phyloP scores from a whole-genome alignment of 805 yeast species.

The Teunomyces kruisii region DNA sequence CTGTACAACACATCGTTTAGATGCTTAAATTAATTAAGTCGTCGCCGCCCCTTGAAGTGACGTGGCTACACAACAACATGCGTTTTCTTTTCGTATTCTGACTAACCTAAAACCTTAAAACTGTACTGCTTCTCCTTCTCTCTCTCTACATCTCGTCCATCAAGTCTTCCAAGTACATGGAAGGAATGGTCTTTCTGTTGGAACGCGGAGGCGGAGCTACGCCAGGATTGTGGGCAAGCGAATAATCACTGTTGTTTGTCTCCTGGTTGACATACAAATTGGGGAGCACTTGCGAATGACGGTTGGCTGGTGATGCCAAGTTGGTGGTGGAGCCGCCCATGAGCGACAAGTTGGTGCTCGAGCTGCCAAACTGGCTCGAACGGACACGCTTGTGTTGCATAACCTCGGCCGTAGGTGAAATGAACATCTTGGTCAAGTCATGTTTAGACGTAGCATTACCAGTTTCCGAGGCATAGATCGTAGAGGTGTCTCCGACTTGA shows the following conservation, averaged over 20 bases:
- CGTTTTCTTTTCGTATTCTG: background rate
- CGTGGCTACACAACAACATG: no score
- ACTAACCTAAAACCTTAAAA: background rate
- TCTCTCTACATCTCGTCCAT: constrained; percentile 30
- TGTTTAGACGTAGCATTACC: constrained; percentile 33
- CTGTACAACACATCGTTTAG: background rate
- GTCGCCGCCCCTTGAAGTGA: no score
- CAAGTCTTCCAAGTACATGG: constrained; percentile 51
- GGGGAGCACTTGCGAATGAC: constrained; percentile 34
- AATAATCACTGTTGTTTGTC: constrained; percentile 33
- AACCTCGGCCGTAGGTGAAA: constrained; percentile 80
- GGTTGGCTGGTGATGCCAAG: constrained; percentile 23
- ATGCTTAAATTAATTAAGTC: background rate
- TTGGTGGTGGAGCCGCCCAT: constrained; percentile 16
- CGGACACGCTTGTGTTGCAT: constrained; percentile 47
- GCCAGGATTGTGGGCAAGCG: constrained; percentile 9
- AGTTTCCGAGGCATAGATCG: constrained; percentile 31
- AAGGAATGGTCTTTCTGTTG: constrained; percentile 42
- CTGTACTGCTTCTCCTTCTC: background rate
- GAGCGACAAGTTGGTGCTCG: constrained; percentile 12
- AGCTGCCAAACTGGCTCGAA: constrained; percentile 20
- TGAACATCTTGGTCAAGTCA: constrained; percentile 55
- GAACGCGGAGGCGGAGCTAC: constrained; percentile 12
- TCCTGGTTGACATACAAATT: constrained; percentile 40
- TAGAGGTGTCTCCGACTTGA: constrained; percentile 32